Evolutionary conservation across 495 filamentous ascomycete genomes (phyloP), one percentile per base, ranked within the genome.

Genomic region (Jackrogersella minutella): DNA sequence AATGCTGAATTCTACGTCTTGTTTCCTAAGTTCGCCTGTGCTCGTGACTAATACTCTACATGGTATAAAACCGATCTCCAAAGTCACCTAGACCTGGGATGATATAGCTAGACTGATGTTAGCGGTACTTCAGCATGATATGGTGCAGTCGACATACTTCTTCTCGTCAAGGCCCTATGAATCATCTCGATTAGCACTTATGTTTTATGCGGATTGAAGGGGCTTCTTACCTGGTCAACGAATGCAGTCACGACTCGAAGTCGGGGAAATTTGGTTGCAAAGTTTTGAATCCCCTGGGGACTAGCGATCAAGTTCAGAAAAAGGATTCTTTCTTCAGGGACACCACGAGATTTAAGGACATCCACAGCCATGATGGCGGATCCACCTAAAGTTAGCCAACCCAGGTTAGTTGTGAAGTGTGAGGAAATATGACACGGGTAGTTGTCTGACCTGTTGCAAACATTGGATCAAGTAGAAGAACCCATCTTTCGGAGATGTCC

Each of bases 271-370:
- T 88, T 90, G 72, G 92, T 82, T 1, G 94, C 92, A 79, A 99
- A 99, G 65, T 89, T 92, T 53, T 85, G 86, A 69, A 97, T 91
- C 11, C 95, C 95, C 64, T 97, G 88, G 0, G 95, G 95, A 71
- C 93, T 97, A 13, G 95, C 95, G 71, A 99, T 96, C 36, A 99
- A 79, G 74, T 99, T 99, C 31, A 99, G 81, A 78, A 99, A 99
- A 28, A 97, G 83, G 60, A 99, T 98, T 34, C 90, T 89, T 68
- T 97, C 91, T 76, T 97, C 95, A 2, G 94, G 93, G 5, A 99
- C 96, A 22, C 95, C 96, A 61, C 89, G 87, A 8, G 88, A 88
- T 64, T 88, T 96, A 58, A 99, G 80, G 3, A 97, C 90, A 58
- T 98, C 93, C 6, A 97, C 93, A 11, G 95, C 95, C 88, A 99